Evolutionary conservation across 139 green algal species (phyloP).

Genomic region (Tetratostichococcus sp.): DNA sequence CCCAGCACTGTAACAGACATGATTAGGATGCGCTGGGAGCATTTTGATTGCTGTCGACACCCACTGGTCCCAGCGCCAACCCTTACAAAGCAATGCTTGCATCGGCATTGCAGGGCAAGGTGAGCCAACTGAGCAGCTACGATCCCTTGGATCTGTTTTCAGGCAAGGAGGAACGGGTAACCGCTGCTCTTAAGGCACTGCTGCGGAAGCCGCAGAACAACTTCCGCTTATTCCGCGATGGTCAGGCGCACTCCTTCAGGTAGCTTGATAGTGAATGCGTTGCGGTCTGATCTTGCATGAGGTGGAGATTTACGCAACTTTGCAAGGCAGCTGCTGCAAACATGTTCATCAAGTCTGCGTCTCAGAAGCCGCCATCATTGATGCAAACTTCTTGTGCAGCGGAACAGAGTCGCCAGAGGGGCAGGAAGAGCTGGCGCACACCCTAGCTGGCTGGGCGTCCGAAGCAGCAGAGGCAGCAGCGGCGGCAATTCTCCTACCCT

Average conservation of each 20-base stretch:
- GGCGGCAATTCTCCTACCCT: neutral
- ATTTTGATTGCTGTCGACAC: too few species aligned
- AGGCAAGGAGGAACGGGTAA: constrained; percentile 26
- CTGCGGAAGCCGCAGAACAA: constrained; percentile 70
- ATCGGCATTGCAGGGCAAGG: neutral
- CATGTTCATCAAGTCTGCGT: too few species aligned
- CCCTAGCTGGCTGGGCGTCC: neutral
- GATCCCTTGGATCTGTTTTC: constrained; percentile 80
- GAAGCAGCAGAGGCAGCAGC: neutral
- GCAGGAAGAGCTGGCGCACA: neutral
- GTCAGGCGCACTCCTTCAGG: neutral
- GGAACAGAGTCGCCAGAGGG: neutral
- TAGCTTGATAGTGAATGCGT: neutral
- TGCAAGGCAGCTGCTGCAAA: too few species aligned
- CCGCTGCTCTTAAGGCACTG: constrained; percentile 31
- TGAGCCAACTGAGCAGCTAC: constrained; percentile 41
- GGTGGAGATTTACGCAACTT: too few species aligned
- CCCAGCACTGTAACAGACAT: too few species aligned
- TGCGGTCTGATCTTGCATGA: too few species aligned
- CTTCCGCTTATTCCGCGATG: constrained; percentile 64
- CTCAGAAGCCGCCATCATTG: too few species aligned
- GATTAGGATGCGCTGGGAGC: too few species aligned
- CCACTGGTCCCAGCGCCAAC: too few species aligned
- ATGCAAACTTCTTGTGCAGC: too few species aligned
- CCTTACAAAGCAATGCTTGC: too few species aligned